These are phyloP conservation scores for Fusarium concolor DNA, from an alignment of 2,329 filamentous ascomycete species.

Conservation along the genomic window DNA sequence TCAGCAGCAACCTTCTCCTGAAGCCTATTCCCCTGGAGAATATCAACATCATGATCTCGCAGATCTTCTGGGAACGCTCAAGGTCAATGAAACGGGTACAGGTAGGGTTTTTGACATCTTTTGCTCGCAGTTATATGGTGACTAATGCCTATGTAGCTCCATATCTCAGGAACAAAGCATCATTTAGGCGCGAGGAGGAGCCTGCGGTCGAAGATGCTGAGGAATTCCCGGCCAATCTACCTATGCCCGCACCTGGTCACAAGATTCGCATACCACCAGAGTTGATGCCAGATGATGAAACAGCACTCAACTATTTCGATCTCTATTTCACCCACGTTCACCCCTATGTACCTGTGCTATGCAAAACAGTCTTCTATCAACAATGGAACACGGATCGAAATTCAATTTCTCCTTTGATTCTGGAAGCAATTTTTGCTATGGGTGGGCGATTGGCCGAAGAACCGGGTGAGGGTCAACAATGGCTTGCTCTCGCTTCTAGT, in stretches of 20 bases:
- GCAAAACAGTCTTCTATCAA: conserved; percentile 83
- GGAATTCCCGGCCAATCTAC: conserved; percentile 77
- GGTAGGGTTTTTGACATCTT: conserved; percentile 66
- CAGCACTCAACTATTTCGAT: conserved; percentile 85
- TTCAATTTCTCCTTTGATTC: conserved; percentile 87
- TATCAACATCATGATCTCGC: conserved; percentile 79
- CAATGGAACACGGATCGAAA: conserved; percentile 88
- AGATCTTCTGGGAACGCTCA: conserved; percentile 85
- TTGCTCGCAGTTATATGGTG: not conserved
- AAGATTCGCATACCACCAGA: conserved; percentile 91
- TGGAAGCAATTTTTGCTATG: conserved; percentile 93
- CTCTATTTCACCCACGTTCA: conserved; percentile 93
- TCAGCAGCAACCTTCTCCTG: conserved; percentile 53
- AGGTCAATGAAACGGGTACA: conserved; percentile 87
- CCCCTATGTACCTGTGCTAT: conserved; percentile 90
- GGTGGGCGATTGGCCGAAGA: conserved; percentile 86
- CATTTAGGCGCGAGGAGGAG: conserved; percentile 64
- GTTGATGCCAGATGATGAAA: conserved; percentile 90
- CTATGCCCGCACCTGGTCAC: conserved; percentile 75
- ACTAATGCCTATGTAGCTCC: conserved; percentile 67
- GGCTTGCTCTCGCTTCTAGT: conserved; percentile 92
- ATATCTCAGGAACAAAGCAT: conserved; percentile 78
- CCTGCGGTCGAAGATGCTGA: conserved; percentile 77
- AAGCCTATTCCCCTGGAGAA: conserved; percentile 69
- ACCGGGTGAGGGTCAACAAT: conserved; percentile 86